These are phyloP conservation scores for Rhazya stricta DNA, from an alignment of 257 asterid species.

Conservation along the genomic window DNA sequence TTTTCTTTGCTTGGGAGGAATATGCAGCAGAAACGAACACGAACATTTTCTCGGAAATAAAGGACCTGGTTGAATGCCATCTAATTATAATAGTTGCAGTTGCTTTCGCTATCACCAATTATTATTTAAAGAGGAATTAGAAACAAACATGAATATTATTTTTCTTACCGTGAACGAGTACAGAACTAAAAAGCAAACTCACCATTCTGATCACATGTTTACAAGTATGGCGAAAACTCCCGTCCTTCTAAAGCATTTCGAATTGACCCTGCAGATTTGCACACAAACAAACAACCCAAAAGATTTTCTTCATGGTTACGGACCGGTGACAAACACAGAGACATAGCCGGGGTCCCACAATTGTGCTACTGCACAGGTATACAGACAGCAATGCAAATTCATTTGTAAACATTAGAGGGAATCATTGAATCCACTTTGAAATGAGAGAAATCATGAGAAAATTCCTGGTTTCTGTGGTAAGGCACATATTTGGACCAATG, in stretches of 20 bases:
- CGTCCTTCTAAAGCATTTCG: too few relatives aligned
- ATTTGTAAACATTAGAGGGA: neutral
- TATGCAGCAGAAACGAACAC: neutral
- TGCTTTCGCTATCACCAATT: neutral
- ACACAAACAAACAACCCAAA: too few relatives aligned
- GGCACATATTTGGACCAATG: neutral
- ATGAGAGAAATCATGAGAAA: neutral
- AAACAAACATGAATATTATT: neutral
- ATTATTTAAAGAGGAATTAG: neutral
- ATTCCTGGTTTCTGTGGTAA: constrained; percentile 4
- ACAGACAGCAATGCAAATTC: neutral
- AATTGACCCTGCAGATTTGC: too few relatives aligned
- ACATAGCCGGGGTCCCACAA: too few relatives aligned
- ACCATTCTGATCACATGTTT: too few relatives aligned
- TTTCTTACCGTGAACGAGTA: too few relatives aligned
- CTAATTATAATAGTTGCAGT: neutral
- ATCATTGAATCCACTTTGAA: constrained; percentile 1
- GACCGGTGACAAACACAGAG: too few relatives aligned
- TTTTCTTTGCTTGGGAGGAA: neutral
- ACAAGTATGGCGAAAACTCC: too few relatives aligned
- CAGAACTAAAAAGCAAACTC: too few relatives aligned
- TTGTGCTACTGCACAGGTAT: neutral
- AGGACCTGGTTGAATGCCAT: neutral
- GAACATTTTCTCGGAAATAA: neutral
- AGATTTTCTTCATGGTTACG: too few relatives aligned